Conservation (phyloP, 129 eudicot species). For the Chrysanthemum makinoi region DNA sequence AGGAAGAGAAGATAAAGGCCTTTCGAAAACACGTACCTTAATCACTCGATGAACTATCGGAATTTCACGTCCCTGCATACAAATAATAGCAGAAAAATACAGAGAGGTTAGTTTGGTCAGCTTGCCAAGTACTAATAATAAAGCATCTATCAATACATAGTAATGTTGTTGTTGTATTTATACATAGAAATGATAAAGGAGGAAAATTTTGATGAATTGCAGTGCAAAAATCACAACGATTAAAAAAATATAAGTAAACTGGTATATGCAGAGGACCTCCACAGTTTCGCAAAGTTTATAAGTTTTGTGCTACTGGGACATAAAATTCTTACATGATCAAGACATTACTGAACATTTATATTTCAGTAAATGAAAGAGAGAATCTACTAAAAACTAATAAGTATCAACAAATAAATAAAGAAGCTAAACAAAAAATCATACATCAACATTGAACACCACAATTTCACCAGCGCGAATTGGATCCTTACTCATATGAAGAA, state of each 20-base stretch:
- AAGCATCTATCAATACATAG: neutral
- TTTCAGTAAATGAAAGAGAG: too few relatives aligned
- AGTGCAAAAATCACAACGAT: neutral
- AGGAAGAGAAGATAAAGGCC: neutral
- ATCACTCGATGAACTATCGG: conserved; percentile 92
- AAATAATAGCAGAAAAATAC: conserved; percentile 14
- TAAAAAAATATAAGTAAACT: too few relatives aligned
- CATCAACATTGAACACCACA: conserved; percentile 94
- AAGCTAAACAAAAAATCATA: conserved; percentile 33
- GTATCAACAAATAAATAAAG: neutral
- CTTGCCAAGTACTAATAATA: neutral
- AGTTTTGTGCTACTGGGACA: neutral
- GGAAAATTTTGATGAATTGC: too few relatives aligned
- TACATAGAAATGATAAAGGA: too few relatives aligned
- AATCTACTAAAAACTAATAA: neutral
- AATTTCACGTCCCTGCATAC: conserved; percentile 74
- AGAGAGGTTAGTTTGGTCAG: conserved; percentile 1
- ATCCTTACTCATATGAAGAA: conserved; percentile 88
- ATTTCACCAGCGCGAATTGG: conserved; percentile 98
- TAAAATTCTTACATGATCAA: conserved; percentile 13
- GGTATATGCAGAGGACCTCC: too few relatives aligned
- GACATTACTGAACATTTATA: neutral
- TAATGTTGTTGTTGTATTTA: too few relatives aligned
- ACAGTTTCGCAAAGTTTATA: neutral
- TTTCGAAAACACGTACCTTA: conserved; percentile 42